Conservation (phyloP, 257 asterid species). For the Ilex aquifolium region DNA sequence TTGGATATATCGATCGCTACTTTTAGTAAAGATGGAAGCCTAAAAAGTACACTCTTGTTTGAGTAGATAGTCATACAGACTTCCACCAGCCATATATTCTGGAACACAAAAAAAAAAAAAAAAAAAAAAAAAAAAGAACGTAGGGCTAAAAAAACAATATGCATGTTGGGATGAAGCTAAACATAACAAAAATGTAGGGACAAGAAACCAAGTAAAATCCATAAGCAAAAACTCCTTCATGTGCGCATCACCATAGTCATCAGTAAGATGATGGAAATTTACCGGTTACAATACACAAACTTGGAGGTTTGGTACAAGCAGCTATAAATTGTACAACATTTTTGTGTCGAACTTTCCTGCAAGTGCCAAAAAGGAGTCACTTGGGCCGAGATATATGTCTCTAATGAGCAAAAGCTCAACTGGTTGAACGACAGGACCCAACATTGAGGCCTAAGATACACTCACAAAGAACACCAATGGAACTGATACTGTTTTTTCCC, state of each 20-base stretch:
- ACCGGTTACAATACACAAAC: conserved; percentile 97
- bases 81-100: conserved; percentile 98
- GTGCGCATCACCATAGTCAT: too few species aligned
- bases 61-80: conserved; percentile 89
- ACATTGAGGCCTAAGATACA: too few species aligned
- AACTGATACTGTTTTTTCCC: background rate
- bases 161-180: background rate
- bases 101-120: conserved; percentile 16
- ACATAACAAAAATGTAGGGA: background rate
- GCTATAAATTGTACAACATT: conserved; percentile 97
- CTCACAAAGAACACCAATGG: background rate
- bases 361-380: conserved; percentile 23
- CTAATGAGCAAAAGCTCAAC: too few species aligned
- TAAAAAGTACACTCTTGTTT: conserved; percentile 86
- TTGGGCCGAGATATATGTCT: too few species aligned
- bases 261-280: conserved; percentile 3
- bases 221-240: too few species aligned
- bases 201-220: too few species aligned
- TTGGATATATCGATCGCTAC: conserved; percentile 91
- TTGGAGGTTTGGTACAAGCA: conserved; percentile 91
- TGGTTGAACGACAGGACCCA: too few species aligned
- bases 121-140: too few species aligned
- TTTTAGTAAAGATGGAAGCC: conserved; percentile 78
- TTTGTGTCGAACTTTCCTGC: conserved; percentile 97
- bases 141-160: too few species aligned